Base-by-base conservation (phyloP, 108 stramenopile species). In the Mayamaea pseudoterrestris region DNA sequence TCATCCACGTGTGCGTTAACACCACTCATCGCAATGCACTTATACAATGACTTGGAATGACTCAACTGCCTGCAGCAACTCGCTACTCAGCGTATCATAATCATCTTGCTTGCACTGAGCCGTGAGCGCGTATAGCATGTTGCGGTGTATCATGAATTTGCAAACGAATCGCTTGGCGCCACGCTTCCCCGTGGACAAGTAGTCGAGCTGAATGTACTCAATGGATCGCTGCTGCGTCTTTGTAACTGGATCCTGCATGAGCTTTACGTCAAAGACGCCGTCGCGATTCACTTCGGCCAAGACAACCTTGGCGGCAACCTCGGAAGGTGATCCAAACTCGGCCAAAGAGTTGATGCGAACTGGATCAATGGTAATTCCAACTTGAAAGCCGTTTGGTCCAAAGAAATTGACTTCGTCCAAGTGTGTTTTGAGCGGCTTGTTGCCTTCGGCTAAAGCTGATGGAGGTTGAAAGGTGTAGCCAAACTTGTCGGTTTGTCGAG, bases 231-330 rank as follows among this genome's bases (percentile, higher is more conserved):
- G 25, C 7, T 27, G 27, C n/a, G 14, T 30, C n/a, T 21, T 22
- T n/a, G 53, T 41, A 0, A 55, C 42, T n/a, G 81, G 76, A 73
- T 88, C 85, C 55, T 69, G 60, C 28, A 66, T 51, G 37, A 88
- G 35, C 5, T 78, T 88, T 8, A 88, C 85, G 44, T 78, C 66
- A 61, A 83, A 83, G 29, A 88, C 69, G 2, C 85, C 85, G 55
- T 88, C 85, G 26, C 85, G 64, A 58, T 82, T 88, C 11, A 88
- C 60, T 67, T 88, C 85, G 8, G 85, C 80, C 21, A 73, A 75
- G 5, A 88, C 85, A 1, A 88, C 80, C 16, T 76, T 57, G 24
- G 85, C 85, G 5, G 85, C 85, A 8, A 88, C 80, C 60, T 83
- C 74, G 50, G 74, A 70, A 24, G 85, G 80, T 27, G 80, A 76